Percentiles rank a stretch among this genome's conserved stretches.
phyloP scores from a whole-genome alignment of 345 rosid species.

The Gossypium sturtianum region DNA sequence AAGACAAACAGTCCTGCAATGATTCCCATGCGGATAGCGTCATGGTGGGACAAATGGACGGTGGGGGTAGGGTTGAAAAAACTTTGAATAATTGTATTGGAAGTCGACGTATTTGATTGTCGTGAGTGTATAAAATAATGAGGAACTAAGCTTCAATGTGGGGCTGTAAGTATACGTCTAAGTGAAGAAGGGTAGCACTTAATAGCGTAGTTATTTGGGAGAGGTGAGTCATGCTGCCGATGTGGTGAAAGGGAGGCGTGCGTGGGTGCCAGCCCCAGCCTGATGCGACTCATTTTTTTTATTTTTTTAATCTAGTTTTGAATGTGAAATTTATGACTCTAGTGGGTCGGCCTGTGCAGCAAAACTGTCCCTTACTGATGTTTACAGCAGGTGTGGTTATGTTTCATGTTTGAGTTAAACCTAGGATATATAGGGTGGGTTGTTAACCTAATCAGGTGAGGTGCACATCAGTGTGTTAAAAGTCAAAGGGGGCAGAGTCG shows the following conservation, averaged over 20 bases:
- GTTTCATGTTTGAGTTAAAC: neutral
- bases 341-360: neutral
- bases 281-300: no score
- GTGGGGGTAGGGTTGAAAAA: neutral
- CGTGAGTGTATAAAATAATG: neutral
- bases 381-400: neutral
- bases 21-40: conserved; percentile 19
- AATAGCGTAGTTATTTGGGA: neutral
- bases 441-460: neutral
- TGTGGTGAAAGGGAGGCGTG: neutral
- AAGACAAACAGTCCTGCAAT: conserved; percentile 5
- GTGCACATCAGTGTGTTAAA: neutral
- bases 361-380: neutral
- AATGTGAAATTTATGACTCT: neutral
- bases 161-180: neutral
- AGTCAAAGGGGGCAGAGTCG: neutral
- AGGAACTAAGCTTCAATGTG: neutral
- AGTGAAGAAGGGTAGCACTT: neutral
- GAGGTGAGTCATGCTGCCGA: neutral
- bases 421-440: neutral
- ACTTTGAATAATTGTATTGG: neutral
- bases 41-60: conserved; percentile 25
- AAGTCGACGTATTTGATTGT: conserved; percentile 4
- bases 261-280: neutral
- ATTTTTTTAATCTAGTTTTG: neutral